Evolutionary conservation across 1,139 yeast genomes (phyloP), one percentile per base, ranked within the genome.

Genomic region (Hansenula sp.): DNA sequence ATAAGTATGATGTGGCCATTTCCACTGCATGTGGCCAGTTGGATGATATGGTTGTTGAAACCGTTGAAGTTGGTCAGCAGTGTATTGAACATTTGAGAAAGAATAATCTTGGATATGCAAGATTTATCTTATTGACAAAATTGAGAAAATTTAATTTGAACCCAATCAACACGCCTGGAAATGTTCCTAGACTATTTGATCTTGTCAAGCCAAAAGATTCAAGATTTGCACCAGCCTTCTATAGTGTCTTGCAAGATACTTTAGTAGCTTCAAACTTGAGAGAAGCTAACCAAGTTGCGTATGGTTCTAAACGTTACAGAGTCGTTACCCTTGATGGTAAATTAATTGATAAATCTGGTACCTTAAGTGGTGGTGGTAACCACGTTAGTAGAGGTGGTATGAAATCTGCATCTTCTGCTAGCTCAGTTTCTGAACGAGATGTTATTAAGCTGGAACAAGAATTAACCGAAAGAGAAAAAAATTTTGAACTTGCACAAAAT

Each of bases 341-440:
- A 55, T 71, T 93, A 30, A 93, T 94, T 46, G 98, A 91, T 59
- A 81, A 85, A n/a, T 86, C 96, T 2, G 99, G 99, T 65, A 87
- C 98, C 2, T 84, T 94, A 85, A 82, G 95, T 41, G 99, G 99
- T 57, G 99, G 99, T 65, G 98, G 98, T 43, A 78, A 76, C 40
- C 70, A 75, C 38, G 79, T 77, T 15, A 73, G 78, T 15, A 62
- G 59, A 36, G 74, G 73, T 15, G 61, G 69, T 29, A 67, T 70
- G 72, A 63, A 58, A 40, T 55, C 68, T 3, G 53, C 55, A 3
- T 57, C 61, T 7, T 57, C 53, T 28, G 54, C 46, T 10, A 48
- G 47, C 21, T 39, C 59, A 5, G 58, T 70, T 4, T 65, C 84
- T n/a, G 81, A 77, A 31, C 79, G 76, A 27, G 91, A 84, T 44